phyloP scores from a whole-genome alignment of 306 rosid species.

The Ammopiptanthus mongolicus region DNA sequence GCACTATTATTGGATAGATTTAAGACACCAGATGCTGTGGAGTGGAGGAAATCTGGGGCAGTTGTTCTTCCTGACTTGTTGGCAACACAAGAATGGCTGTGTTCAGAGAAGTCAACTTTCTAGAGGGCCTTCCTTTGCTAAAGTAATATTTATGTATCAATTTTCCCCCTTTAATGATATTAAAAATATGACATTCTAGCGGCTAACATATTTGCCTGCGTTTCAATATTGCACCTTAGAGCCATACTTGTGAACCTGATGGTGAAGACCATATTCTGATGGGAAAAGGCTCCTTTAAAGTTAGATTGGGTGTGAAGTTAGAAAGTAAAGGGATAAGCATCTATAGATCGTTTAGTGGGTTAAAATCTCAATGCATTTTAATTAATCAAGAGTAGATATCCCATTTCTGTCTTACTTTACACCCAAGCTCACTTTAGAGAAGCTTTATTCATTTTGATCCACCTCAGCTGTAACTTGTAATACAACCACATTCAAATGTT shows the following conservation, averaged over 20 bases:
- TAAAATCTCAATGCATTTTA: no score
- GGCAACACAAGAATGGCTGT: slow-evolving; percentile 57
- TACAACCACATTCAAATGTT: background rate
- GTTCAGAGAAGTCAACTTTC: slow-evolving; percentile 42
- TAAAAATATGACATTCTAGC: background rate
- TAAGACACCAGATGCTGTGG: slow-evolving; percentile 77
- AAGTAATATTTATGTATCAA: background rate
- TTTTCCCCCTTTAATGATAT: background rate
- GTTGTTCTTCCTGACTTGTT: slow-evolving; percentile 65
- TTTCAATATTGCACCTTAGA: slow-evolving; percentile 1
- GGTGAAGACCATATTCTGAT: slow-evolving; percentile 4
- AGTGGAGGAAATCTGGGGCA: slow-evolving; percentile 79
- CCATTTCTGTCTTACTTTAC: no score
- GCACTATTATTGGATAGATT: slow-evolving; percentile 81
- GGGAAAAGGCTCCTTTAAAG: no score
- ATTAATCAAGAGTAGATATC: no score
- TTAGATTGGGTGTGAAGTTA: no score
- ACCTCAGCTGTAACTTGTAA: background rate
- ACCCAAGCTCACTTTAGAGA: no score
- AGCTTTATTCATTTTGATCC: no score
- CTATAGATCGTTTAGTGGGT: no score
- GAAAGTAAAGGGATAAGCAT: no score
- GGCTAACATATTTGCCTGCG: background rate
- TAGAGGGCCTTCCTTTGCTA: slow-evolving; percentile 20
- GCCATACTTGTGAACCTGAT: slow-evolving; percentile 6